Base-by-base conservation (phyloP, 73 alveolate species). In the Paramecium sonneborni region DNA sequence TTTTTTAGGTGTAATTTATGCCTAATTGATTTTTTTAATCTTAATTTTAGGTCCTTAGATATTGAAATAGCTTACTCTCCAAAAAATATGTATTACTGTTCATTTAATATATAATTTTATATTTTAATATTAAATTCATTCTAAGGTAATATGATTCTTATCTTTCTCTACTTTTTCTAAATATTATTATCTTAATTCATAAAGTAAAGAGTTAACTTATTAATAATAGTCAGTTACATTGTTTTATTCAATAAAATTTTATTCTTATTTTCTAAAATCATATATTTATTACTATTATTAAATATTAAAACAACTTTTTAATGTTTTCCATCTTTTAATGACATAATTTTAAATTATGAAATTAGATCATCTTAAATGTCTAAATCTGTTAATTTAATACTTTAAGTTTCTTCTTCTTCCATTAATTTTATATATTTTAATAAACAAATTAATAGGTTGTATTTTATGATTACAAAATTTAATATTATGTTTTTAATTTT, bases 391-490 rank as follows among this genome's bases (percentile, higher is more conserved):
- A 58, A 23, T 58, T 32, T 11, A 28, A 58, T 2, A 28, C 4
- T 7, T 32, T 58, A 24, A 58, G 84, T 26, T 62, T 62, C 84
- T 62, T 62, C 84, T 32, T 62, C 84, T 3, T 62, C 84, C 84
- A 58, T 58, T 5, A 48, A 48, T 1, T 48, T 48, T 15, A 48
- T 4, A 35, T 14, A 48, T 48, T 12, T 48, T 48, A n/a, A 12
- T 48, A 12, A 48, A 12, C 26, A 48, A 48, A 48, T 48, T 12
- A 48, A 48, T 48, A 48, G 20, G 67, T 48, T 48, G 23, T 14
- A n/a, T 48, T 48, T 48, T 48, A 4, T 4, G 6, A 35, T 35
- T 6, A 4, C 43, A 2, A 4, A 6, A 35, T n/a, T n/a, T n/a
- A n/a, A n/a, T n/a, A n/a, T n/a, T n/a, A n/a, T n/a, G n/a, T n/a